Percentiles rank a stretch among this genome's conserved stretches.
Conservation (phyloP, 352 stramenopile genomes). For the Globisporangium spinosum region DNA sequence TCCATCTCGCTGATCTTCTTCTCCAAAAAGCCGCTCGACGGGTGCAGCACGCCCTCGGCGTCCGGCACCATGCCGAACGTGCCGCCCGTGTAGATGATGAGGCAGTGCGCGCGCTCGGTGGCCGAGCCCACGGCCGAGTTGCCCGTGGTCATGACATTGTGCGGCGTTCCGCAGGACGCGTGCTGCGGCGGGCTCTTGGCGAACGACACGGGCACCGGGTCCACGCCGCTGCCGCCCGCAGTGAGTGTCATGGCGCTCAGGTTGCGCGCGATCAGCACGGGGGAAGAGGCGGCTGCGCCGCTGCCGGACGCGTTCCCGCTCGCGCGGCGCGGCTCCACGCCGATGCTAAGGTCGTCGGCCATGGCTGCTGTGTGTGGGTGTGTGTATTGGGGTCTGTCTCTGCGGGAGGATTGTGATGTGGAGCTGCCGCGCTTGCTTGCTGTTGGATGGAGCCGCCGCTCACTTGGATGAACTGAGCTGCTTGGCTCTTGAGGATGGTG, state of each 20-base stretch:
- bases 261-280: constrained; percentile 17
- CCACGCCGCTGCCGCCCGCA: constrained; percentile 24
- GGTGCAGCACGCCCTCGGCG: constrained; percentile 71
- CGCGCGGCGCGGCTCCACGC: constrained; percentile 10
- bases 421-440: background rate
- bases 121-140: background rate
- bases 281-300: background rate
- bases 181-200: constrained; percentile 21
- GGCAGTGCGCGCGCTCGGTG: constrained; percentile 42
- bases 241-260: constrained; percentile 19
- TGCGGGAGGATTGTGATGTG: background rate
- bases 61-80: constrained; percentile 91
- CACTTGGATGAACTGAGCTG: constrained; percentile 1
- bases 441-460: background rate
- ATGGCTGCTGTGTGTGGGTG: background rate
- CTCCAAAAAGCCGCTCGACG: constrained; percentile 83
- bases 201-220: constrained; percentile 32
- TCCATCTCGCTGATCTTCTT: constrained; percentile 87
- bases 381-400: background rate
- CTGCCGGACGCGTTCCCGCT: background rate
- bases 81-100: constrained; percentile 90
- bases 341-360: constrained; percentile 13
- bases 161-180: constrained; percentile 16
- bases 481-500: constrained; percentile 1
- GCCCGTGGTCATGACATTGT: constrained; percentile 15